Evolutionary conservation across 495 filamentous ascomycete genomes (phyloP).

Genomic region (Penicillium roqueforti): DNA sequence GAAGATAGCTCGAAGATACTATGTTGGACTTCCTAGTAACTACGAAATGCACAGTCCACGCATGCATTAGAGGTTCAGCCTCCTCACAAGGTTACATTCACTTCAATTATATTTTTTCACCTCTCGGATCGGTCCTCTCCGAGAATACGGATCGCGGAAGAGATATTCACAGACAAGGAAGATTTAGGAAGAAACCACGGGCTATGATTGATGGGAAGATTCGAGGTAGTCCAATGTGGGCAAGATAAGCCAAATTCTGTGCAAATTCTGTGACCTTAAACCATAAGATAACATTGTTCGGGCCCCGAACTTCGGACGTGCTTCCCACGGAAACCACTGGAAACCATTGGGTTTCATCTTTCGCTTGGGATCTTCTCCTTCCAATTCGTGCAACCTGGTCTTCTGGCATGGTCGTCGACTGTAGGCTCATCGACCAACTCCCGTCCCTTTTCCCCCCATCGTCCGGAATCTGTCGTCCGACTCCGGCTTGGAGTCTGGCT

Average conservation of each 20-base stretch:
- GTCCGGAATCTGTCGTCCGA: constrained; percentile 30
- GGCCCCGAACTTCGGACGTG: constrained; percentile 39
- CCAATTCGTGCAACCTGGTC: constrained; percentile 2
- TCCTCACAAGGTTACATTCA: not conserved
- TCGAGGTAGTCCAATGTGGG: not conserved
- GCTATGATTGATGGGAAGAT: constrained; percentile 1
- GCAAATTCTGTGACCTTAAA: constrained; percentile 35
- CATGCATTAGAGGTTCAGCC: too few species aligned
- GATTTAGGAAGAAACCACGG: not conserved
- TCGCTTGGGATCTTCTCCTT: not conserved
- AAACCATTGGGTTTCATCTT: constrained; percentile 1
- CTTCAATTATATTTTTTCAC: not conserved
- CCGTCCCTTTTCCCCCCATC: constrained; percentile 13
- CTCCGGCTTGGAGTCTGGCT: constrained; percentile 28
- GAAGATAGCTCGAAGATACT: too few species aligned
- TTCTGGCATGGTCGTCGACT: constrained; percentile 6
- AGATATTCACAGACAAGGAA: not conserved
- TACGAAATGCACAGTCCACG: too few species aligned
- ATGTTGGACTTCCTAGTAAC: too few species aligned
- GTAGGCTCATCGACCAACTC: not conserved
- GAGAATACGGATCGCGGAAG: constrained; percentile 8
- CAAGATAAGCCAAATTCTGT: constrained; percentile 35
- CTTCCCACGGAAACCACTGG: constrained; percentile 21
- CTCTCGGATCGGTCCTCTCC: constrained; percentile 29
- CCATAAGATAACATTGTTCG: constrained; percentile 33